Evolutionary conservation across 352 stramenopile genomes (phyloP).

Genomic region (Phytophthora ramorum): DNA sequence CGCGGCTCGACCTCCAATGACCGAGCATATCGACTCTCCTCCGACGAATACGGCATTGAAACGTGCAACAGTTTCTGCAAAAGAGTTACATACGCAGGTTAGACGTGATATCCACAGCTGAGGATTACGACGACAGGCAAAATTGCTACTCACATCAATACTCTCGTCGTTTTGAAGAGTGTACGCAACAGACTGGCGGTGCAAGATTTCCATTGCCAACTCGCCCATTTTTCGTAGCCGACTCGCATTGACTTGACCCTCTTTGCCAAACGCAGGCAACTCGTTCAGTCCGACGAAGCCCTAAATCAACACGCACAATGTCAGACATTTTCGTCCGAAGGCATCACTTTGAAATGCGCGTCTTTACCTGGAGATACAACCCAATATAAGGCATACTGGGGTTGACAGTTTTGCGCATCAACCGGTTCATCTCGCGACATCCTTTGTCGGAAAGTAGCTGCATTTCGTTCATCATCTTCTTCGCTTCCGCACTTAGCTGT

Average conservation of each 20-base stretch:
- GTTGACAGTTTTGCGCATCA: constrained; percentile 79
- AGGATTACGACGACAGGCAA: not conserved
- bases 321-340: constrained; percentile 9
- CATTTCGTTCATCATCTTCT: constrained; percentile 83
- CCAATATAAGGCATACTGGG: constrained; percentile 90
- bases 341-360: not conserved
- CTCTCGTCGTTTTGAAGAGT: constrained; percentile 60
- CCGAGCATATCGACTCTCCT: constrained; percentile 80
- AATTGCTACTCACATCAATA: constrained; percentile 60
- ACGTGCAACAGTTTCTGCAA: constrained; percentile 75
- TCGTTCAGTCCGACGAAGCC: constrained; percentile 84
- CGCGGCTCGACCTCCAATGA: constrained; percentile 80
- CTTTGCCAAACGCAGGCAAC: constrained; percentile 74
- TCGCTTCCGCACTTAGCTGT: constrained; percentile 64
- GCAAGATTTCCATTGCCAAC: constrained; percentile 79
- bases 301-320: constrained; percentile 32
- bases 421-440: constrained; percentile 85
- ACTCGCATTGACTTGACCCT: constrained; percentile 71
- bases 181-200: constrained; percentile 75
- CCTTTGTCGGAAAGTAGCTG: constrained; percentile 82
- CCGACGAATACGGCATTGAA: constrained; percentile 65
- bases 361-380: constrained; percentile 82
- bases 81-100: not conserved
- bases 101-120: not conserved
- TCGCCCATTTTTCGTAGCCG: constrained; percentile 78